Percentiles rank a stretch among this genome's conserved stretches.
Conservation (phyloP, 139 green algal genomes). For the Yamagishiella unicocca region DNA sequence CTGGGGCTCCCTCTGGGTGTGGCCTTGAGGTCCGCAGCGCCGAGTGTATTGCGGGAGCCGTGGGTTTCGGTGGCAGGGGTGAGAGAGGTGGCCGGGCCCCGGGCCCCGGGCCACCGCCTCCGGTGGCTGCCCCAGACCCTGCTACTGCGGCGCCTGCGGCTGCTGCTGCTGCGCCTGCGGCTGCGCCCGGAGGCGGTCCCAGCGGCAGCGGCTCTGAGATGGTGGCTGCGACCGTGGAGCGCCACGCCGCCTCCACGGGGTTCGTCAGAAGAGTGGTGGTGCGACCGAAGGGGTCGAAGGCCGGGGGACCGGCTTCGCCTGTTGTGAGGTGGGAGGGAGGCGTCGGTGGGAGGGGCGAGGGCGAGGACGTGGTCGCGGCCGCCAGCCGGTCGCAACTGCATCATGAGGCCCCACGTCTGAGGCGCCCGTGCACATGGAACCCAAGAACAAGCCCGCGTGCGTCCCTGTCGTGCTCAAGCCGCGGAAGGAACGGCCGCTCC, state of each 20-base stretch:
- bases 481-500: no score
- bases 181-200: neutral
- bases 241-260: conserved; percentile 49
- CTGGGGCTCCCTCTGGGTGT: neutral
- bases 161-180: neutral
- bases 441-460: no score
- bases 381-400: no score
- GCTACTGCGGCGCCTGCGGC: neutral
- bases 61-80: neutral
- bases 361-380: no score
- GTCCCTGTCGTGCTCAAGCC: no score
- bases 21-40: neutral
- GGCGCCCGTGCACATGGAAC: no score
- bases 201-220: conserved; percentile 26
- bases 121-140: neutral
- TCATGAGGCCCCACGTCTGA: no score
- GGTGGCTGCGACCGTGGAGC: conserved; percentile 40
- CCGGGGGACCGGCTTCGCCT: neutral
- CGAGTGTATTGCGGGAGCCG: no score
- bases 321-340: neutral
- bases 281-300: conserved; percentile 51
- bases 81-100: neutral
- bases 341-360: neutral
- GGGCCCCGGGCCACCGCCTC: no score
- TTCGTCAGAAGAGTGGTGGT: conserved; percentile 9